Conservation (phyloP, 2,329 filamentous ascomycete genomes). For the Tothia fuscella region DNA sequence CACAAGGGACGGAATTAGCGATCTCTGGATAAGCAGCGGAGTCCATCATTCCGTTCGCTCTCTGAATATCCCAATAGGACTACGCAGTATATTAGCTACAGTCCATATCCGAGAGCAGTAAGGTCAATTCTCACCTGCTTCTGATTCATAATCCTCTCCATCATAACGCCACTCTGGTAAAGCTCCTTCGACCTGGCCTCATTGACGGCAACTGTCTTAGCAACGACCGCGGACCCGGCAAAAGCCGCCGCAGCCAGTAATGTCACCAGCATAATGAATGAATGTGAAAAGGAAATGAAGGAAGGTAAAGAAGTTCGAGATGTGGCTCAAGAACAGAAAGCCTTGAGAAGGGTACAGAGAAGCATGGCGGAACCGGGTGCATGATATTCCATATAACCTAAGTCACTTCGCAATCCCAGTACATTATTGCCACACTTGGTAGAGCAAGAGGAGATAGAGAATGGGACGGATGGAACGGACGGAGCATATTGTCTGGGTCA, state of each 20-base stretch:
- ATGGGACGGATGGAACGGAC: too few relatives aligned
- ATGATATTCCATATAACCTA: too few relatives aligned
- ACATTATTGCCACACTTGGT: too few relatives aligned
- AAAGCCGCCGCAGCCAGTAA: neutral
- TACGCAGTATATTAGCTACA: slow-evolving; percentile 19
- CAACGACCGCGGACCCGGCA: neutral
- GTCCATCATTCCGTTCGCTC: slow-evolving; percentile 22
- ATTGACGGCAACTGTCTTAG: slow-evolving; percentile 23
- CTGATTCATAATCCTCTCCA: slow-evolving; percentile 23
- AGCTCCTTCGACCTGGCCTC: slow-evolving; percentile 22
- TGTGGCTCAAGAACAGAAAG: too few relatives aligned
- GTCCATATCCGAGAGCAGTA: neutral
- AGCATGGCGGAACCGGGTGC: too few relatives aligned
- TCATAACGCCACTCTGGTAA: slow-evolving; percentile 29
- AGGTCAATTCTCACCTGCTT: slow-evolving; percentile 17
- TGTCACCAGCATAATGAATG: too few relatives aligned
- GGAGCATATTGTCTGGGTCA: too few relatives aligned
- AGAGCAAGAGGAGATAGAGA: too few relatives aligned
- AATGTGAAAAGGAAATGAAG: too few relatives aligned
- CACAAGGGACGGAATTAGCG: slow-evolving; percentile 21
- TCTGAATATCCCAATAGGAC: slow-evolving; percentile 26
- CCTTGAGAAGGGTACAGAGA: too few relatives aligned
- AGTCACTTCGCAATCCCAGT: too few relatives aligned
- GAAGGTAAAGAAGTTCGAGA: too few relatives aligned
- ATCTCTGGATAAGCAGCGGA: slow-evolving; percentile 25